These are phyloP conservation scores for Globisporangium paddicum DNA, from an alignment of 352 stramenopile species.

Conservation along the genomic window DNA sequence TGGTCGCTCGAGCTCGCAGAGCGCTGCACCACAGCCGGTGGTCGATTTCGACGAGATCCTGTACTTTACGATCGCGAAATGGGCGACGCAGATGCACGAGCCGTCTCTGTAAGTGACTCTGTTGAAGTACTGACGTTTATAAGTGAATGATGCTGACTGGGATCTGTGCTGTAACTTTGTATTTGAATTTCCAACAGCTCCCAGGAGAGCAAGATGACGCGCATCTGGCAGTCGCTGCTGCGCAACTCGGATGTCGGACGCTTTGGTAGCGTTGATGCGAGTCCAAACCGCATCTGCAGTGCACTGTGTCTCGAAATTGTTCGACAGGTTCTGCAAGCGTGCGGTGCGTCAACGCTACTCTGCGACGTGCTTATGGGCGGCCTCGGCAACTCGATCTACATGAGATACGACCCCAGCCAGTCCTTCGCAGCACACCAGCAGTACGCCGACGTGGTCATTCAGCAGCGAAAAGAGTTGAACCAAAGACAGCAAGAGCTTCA, in stretches of 20 bases:
- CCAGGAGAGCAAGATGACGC: slow-evolving; percentile 43
- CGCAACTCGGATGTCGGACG: slow-evolving; percentile 54
- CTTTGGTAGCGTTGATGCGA: slow-evolving; percentile 23
- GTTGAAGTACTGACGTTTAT: not conserved
- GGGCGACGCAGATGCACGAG: slow-evolving; percentile 18
- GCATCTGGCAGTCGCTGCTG: slow-evolving; percentile 53
- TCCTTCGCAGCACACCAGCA: slow-evolving; percentile 30
- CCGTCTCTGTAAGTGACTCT: slow-evolving; percentile 12
- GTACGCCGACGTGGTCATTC: slow-evolving; percentile 28
- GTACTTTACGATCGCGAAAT: slow-evolving; percentile 12
- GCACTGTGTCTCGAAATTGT: slow-evolving; percentile 51
- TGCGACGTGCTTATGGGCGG: slow-evolving; percentile 42
- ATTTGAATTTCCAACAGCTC: slow-evolving; percentile 8
- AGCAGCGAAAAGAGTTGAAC: slow-evolving; percentile 17
- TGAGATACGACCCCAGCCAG: slow-evolving; percentile 35
- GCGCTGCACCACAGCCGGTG: not conserved
- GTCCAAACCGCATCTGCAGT: slow-evolving; percentile 52
- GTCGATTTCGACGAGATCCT: slow-evolving; percentile 19
- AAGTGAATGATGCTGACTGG: not conserved
- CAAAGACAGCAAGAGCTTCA: slow-evolving; percentile 15
- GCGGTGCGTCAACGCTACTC: slow-evolving; percentile 34
- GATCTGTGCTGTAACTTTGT: not conserved
- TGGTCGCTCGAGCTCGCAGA: not conserved
- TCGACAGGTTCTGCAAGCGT: slow-evolving; percentile 26
- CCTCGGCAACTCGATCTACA: slow-evolving; percentile 61